phyloP scores from a whole-genome alignment of 1,284 basidiomycete genomes.

The Lentinula novae-zelandiae region DNA sequence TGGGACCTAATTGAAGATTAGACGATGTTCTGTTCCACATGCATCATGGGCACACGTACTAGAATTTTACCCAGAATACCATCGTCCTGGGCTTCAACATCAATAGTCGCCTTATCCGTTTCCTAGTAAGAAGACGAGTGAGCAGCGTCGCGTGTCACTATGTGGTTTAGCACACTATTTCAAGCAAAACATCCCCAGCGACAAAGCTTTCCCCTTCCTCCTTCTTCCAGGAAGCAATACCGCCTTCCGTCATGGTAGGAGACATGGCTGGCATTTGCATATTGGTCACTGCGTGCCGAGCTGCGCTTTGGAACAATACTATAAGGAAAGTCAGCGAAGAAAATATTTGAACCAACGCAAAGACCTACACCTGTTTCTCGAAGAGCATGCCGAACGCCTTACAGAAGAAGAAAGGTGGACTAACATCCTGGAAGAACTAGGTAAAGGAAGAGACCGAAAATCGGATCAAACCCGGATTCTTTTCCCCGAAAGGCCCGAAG shows the following conservation, averaged over 20 bases:
- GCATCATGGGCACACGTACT: conserved; percentile 38
- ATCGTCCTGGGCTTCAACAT: conserved; percentile 98
- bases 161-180: conserved; percentile 68
- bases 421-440: not conserved
- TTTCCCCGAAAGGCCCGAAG: not conserved
- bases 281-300: conserved; percentile 61
- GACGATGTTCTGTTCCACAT: not conserved
- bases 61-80: conserved; percentile 92
- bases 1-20: conserved; percentile 44
- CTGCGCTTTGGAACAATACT: conserved; percentile 59
- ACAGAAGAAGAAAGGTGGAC: not conserved
- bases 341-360: not conserved
- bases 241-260: conserved; percentile 98
- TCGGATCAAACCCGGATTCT: not conserved
- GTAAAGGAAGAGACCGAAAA: not conserved
- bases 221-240: conserved; percentile 91
- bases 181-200: conserved; percentile 88
- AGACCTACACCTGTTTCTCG: not conserved
- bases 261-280: conserved; percentile 96
- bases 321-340: conserved; percentile 2
- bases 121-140: conserved; percentile 53
- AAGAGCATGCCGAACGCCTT: not conserved
- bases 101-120: conserved; percentile 99
- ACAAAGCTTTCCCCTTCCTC: conserved; percentile 82
- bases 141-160: not conserved